Evolutionary conservation across 176 grass and related monocot species (phyloP).

Genomic region (Aegilops speltoides): DNA sequence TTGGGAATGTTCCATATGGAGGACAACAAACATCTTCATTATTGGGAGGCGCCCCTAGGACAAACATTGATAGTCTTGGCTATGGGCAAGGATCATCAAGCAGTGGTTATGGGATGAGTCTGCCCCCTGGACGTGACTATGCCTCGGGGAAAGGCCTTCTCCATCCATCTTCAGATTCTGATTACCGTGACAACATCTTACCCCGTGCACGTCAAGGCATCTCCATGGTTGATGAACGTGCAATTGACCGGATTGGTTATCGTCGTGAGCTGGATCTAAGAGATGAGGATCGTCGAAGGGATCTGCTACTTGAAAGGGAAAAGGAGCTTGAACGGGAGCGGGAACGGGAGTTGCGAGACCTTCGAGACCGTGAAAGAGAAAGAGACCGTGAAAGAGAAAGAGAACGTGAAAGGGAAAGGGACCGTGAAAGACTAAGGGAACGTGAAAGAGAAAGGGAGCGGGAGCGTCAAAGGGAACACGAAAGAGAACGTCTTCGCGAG

Average conservation of each 20-base stretch:
- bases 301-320: conserved; percentile 54
- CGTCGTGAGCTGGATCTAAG: conserved; percentile 79
- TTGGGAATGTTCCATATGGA: conserved; percentile 75
- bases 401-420: conserved; percentile 49
- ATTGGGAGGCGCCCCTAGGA: conserved; percentile 75
- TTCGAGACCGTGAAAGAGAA: conserved; percentile 55
- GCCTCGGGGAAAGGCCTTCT: conserved; percentile 63
- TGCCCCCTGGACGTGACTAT: conserved; percentile 89
- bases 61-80: conserved; percentile 68
- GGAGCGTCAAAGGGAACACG: conserved; percentile 59
- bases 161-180: conserved; percentile 59
- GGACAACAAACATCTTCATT: conserved; percentile 69
- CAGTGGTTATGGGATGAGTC: conserved; percentile 55
- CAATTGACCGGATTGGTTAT: conserved; percentile 53
- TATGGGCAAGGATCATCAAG: conserved; percentile 66
- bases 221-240: conserved; percentile 73
- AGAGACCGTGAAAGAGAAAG: conserved; percentile 52
- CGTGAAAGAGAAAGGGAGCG: conserved; percentile 58
- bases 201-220: conserved; percentile 56
- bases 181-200: conserved; percentile 59
- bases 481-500: conserved; percentile 70
- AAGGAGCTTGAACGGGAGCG: conserved; percentile 48
- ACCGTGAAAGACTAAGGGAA: conserved; percentile 55
- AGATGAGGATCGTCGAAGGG: conserved; percentile 81
- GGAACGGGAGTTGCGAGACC: conserved; percentile 34